Conservation (phyloP, 305 asterid genomes). For the Fraxinus dipetala region DNA sequence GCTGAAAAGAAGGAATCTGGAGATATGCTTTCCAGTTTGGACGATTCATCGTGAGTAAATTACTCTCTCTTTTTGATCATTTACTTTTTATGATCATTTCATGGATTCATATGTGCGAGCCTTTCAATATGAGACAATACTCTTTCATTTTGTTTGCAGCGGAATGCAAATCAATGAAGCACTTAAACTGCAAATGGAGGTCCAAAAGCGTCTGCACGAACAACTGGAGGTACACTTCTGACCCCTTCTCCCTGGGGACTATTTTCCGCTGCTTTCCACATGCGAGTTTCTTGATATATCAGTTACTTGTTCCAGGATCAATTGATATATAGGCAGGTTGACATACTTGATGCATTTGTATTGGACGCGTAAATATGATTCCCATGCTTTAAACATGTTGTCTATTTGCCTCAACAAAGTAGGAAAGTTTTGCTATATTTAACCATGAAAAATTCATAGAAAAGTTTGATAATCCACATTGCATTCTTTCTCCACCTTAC, state of each 20-base stretch:
- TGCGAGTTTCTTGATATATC: neutral
- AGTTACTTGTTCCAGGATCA: neutral
- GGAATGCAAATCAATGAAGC: conserved; percentile 48
- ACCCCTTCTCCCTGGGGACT: neutral
- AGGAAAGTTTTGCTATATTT: neutral
- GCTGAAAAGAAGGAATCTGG: conserved; percentile 79
- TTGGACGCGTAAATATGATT: neutral
- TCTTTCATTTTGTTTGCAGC: conserved; percentile 30
- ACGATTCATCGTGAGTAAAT: conserved; percentile 86
- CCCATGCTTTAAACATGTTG: neutral
- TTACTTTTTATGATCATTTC: neutral
- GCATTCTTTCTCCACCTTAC: neutral
- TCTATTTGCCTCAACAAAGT: neutral
- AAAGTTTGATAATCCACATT: neutral
- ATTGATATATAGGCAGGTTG: neutral
- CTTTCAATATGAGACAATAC: neutral
- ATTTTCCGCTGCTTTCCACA: neutral
- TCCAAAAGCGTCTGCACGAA: conserved; percentile 48
- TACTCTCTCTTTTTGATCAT: conserved; percentile 6
- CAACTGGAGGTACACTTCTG: conserved; percentile 44
- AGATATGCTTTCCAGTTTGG: conserved; percentile 73
- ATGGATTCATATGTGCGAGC: neutral
- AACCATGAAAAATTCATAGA: neutral
- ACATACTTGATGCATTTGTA: neutral
- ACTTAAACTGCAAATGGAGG: conserved; percentile 50